Percentiles rank a stretch among this genome's conserved stretches.
Evolutionary conservation across 805 yeast species (phyloP).

Genomic region (Saturnispora diversa): DNA sequence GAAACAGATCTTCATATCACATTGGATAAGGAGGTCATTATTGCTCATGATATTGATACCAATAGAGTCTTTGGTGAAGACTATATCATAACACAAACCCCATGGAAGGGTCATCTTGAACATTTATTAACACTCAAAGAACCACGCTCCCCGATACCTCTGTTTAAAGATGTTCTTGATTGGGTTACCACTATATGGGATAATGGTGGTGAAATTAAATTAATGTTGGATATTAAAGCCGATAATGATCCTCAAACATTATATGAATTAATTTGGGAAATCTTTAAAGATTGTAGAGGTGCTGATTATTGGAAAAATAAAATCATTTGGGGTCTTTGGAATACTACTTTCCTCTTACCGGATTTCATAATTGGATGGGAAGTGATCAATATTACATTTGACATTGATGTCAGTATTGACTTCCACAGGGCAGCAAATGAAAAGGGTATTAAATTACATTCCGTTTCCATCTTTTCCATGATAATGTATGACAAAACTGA

Average conservation of each 20-base stretch:
- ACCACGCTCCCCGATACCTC: conserved; percentile 30
- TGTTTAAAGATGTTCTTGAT: conserved; percentile 24
- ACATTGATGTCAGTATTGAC: conserved; percentile 17
- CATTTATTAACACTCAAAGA: conserved; percentile 24
- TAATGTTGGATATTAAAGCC: conserved; percentile 32
- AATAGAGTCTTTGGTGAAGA: conserved; percentile 28
- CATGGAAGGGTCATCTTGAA: conserved; percentile 24
- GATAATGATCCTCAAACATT: conserved; percentile 27
- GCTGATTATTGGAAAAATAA: conserved; percentile 29
- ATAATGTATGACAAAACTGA: conserved; percentile 19
- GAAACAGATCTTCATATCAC: conserved; percentile 34
- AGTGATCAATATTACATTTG: conserved; percentile 28
- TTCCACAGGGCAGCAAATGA: conserved; percentile 15
- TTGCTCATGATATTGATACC: conserved; percentile 31
- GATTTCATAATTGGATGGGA: conserved; percentile 23
- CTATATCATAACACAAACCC: conserved; percentile 22
- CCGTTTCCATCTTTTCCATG: conserved; percentile 21
- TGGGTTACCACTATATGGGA: conserved; percentile 37
- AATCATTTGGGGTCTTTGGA: conserved; percentile 34
- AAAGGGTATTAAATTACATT: conserved; percentile 17
- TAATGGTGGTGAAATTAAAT: conserved; percentile 32
- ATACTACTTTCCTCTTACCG: conserved; percentile 23
- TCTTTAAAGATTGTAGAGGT: conserved; percentile 19
- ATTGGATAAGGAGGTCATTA: conserved; percentile 27
- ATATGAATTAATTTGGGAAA: conserved; percentile 21